Percentiles rank a stretch among this genome's conserved stretches.
Conservation (phyloP, 129 eudicot genomes). For the Flaveria robusta region DNA sequence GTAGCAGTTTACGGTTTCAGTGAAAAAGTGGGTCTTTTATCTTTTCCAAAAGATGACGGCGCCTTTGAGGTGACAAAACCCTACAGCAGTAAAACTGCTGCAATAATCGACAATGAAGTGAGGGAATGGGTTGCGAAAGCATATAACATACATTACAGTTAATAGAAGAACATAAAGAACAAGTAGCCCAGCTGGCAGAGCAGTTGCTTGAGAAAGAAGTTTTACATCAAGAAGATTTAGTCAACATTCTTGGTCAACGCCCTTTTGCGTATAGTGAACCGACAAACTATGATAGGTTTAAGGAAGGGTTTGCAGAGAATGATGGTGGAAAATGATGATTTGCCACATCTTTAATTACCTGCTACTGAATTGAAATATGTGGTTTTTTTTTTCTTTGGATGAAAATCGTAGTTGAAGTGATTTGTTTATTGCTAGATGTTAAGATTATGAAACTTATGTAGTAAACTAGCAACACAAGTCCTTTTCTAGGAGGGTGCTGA, state of each 20-base stretch:
- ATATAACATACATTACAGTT: conserved; percentile 56
- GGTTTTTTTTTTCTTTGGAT: background rate
- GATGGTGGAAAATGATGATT: conserved; percentile 43
- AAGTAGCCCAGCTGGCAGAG: conserved; percentile 73
- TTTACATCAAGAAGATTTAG: conserved; percentile 79
- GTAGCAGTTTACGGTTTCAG: conserved; percentile 92
- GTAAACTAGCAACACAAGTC: conserved; percentile 4
- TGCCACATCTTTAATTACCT: conserved; percentile 40
- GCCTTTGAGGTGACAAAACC: conserved; percentile 73
- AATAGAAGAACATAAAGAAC: conserved; percentile 78
- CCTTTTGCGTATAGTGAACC: conserved; percentile 67
- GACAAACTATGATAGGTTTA: conserved; percentile 78
- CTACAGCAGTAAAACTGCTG: conserved; percentile 86
- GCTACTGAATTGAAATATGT: conserved; percentile 17
- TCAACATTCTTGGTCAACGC: conserved; percentile 71
- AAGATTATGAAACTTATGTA: background rate
- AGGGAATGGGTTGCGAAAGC: conserved; percentile 88
- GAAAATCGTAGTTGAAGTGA: conserved; percentile 23
- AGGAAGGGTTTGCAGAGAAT: conserved; percentile 50
- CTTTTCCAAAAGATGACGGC: conserved; percentile 79
- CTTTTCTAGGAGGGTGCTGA: background rate
- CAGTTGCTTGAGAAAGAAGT: conserved; percentile 79
- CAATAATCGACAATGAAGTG: conserved; percentile 76
- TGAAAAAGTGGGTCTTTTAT: conserved; percentile 89
- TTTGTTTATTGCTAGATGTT: conserved; percentile 18